Evolutionary conservation across 305 asterid species (phyloP).

Genomic region (Fraxinus dipetala): DNA sequence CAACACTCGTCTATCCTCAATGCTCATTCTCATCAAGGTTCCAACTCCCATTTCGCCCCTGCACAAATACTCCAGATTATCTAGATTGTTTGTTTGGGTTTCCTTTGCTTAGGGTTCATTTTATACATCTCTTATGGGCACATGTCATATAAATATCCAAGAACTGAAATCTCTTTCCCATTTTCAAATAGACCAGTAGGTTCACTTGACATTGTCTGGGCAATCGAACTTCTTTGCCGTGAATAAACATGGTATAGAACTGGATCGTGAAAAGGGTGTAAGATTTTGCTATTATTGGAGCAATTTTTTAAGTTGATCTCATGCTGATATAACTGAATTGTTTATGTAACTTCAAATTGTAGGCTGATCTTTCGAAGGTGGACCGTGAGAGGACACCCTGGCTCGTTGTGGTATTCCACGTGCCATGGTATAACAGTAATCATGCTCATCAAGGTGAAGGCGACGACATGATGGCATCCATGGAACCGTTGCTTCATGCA

Average conservation of each 20-base stretch:
- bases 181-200: background rate
- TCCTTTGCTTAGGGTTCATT: background rate
- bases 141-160: background rate
- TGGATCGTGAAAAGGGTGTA: background rate
- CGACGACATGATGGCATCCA: conserved; percentile 61
- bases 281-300: background rate
- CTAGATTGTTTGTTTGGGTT: background rate
- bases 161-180: background rate
- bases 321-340: conserved; percentile 17
- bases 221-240: background rate
- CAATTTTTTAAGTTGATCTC: background rate
- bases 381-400: conserved; percentile 74
- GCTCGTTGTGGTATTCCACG: conserved; percentile 68
- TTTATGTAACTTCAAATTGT: conserved; percentile 15
- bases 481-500: conserved; percentile 25
- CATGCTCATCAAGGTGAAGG: conserved; percentile 88
- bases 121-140: background rate
- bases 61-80: background rate
- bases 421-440: conserved; percentile 87
- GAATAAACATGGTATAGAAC: background rate
- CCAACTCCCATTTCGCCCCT: background rate
- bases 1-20: background rate
- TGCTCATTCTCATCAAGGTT: background rate
- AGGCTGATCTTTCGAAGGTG: conserved; percentile 72
- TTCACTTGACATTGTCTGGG: background rate